These are phyloP conservation scores for Cyberlindnera saturnus DNA, from an alignment of 805 yeast genomes.

Conservation along the genomic window DNA sequence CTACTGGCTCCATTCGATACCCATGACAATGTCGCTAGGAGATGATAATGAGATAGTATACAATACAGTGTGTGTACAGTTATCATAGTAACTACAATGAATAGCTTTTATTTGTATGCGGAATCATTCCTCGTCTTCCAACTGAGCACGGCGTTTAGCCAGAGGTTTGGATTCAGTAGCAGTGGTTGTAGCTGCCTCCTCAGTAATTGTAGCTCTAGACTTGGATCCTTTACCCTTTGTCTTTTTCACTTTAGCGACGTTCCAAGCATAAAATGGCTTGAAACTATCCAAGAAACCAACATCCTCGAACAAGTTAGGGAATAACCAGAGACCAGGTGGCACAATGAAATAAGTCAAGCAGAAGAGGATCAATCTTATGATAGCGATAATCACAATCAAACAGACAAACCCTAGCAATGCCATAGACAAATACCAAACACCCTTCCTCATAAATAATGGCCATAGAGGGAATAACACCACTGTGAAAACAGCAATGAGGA, in stretches of 20 bases:
- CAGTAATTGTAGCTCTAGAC: slow-evolving; percentile 2
- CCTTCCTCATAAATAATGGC: slow-evolving; percentile 85
- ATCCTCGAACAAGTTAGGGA: slow-evolving; percentile 93
- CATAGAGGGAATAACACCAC: slow-evolving; percentile 85
- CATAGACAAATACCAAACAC: slow-evolving; percentile 87
- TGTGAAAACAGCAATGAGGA: slow-evolving; percentile 58
- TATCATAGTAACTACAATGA: no score
- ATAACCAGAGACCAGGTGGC: slow-evolving; percentile 86
- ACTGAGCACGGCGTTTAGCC: slow-evolving; percentile 21
- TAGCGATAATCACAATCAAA: slow-evolving; percentile 69
- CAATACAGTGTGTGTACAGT: no score
- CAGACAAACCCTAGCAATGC: slow-evolving; percentile 68
- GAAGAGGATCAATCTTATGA: slow-evolving; percentile 70
- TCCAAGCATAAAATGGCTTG: slow-evolving; percentile 65
- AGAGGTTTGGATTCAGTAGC: slow-evolving; percentile 1
- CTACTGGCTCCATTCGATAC: no score
- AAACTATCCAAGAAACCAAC: slow-evolving; percentile 92
- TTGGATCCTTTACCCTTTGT: slow-evolving; percentile 18
- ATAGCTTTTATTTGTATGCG: no score
- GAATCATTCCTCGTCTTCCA: slow-evolving; percentile 25
- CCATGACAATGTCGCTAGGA: no score
- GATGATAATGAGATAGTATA: no score
- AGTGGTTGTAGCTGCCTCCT: slow-evolving; percentile 6
- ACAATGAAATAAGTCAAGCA: slow-evolving; percentile 48
- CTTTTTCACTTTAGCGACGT: slow-evolving; percentile 25